These are phyloP conservation scores for Colletotrichum tanaceti DNA, from an alignment of 2,329 filamentous ascomycete genomes.

Conservation along the genomic window DNA sequence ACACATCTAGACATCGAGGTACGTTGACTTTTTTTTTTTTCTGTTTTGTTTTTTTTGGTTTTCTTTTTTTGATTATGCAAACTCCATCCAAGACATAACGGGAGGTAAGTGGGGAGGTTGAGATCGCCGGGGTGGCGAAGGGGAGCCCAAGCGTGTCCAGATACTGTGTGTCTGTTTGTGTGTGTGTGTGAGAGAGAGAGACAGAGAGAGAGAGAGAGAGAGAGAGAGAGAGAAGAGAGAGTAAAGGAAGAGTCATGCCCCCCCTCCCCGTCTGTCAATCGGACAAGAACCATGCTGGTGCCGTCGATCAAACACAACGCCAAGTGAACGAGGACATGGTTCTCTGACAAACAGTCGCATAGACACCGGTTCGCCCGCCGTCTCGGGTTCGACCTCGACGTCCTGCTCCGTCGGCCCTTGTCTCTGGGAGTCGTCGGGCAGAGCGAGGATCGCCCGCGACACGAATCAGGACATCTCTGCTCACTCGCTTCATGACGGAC, in stretches of 20 bases:
- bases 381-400: not conserved
- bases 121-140: not conserved
- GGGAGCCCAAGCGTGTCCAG: not conserved
- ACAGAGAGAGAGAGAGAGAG: not conserved
- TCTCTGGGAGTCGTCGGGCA: slow-evolving; percentile 17
- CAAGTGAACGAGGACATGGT: not conserved
- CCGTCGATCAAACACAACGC: slow-evolving; percentile 30
- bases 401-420: not conserved
- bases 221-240: too few species aligned
- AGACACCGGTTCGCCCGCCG: slow-evolving; percentile 18
- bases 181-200: too few species aligned
- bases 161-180: too few species aligned
- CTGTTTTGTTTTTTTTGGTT: too few species aligned
- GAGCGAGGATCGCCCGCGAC: not conserved
- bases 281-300: not conserved
- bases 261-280: not conserved
- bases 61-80: too few species aligned
- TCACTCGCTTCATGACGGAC: not conserved
- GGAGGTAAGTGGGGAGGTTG: not conserved
- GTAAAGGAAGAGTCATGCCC: not conserved
- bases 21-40: too few species aligned
- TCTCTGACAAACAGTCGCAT: slow-evolving; percentile 14
- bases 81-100: not conserved
- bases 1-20: slow-evolving; percentile 24
- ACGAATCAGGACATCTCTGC: not conserved